Percentiles rank a stretch among this genome's conserved stretches.
These are phyloP conservation scores for Plicaturopsis crispa DNA, from an alignment of 768 basidiomycete genomes.

Conservation along the genomic window DNA sequence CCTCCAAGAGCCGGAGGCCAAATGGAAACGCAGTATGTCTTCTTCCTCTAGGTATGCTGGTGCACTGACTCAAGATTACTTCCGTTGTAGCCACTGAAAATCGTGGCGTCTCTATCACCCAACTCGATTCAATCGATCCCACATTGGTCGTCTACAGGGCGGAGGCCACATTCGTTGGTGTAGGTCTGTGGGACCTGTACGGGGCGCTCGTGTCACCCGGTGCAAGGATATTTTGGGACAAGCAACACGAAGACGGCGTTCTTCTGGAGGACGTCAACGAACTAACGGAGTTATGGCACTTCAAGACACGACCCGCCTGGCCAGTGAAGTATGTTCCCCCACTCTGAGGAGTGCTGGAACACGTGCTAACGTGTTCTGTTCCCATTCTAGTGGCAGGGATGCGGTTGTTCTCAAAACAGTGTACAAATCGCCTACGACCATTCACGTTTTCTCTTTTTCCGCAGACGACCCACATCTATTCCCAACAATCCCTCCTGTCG, in stretches of 20 bases:
- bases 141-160: slow-evolving; percentile 94
- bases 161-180: slow-evolving; percentile 94
- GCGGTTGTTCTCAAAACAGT: slow-evolving; percentile 88
- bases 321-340: slow-evolving; percentile 80
- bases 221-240: slow-evolving; percentile 81
- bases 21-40: slow-evolving; percentile 82
- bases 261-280: slow-evolving; percentile 88
- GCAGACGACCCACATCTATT: slow-evolving; percentile 86
- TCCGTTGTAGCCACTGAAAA: slow-evolving; percentile 60
- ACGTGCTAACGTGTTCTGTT: too few species aligned
- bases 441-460: slow-evolving; percentile 94
- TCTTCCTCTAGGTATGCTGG: slow-evolving; percentile 7
- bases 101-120: slow-evolving; percentile 88
- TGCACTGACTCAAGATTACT: slow-evolving; percentile 6
- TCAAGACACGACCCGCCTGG: slow-evolving; percentile 88
- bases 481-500: slow-evolving; percentile 57
- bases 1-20: slow-evolving; percentile 94
- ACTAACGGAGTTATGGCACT: slow-evolving; percentile 89
- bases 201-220: slow-evolving; percentile 84
- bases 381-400: slow-evolving; percentile 78
- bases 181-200: slow-evolving; percentile 92
- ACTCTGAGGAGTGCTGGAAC: too few species aligned
- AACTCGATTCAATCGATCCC: slow-evolving; percentile 94
- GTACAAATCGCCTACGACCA: slow-evolving; percentile 92
- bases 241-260: slow-evolving; percentile 77